Evolutionary conservation across 2,329 filamentous ascomycete genomes (phyloP).

Genomic region (Trichoderma cornu-damae): DNA sequence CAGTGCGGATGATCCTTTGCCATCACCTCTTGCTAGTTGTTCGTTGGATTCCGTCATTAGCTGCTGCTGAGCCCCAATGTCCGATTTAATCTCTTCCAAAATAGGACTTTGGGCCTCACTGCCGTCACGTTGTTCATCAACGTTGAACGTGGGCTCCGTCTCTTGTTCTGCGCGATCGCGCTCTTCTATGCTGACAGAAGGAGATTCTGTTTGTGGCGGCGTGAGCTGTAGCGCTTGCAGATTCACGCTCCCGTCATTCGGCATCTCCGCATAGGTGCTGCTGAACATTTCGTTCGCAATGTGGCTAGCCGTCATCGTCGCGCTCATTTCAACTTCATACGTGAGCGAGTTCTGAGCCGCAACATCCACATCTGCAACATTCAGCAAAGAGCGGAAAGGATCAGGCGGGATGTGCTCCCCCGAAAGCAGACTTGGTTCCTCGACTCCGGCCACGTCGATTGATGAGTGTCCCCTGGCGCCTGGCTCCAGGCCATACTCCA

Average conservation of each 20-base stretch:
- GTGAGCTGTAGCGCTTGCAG: background rate
- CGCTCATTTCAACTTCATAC: background rate
- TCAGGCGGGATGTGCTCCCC: background rate
- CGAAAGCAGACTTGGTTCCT: background rate
- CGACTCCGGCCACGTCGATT: background rate
- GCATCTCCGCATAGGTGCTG: background rate
- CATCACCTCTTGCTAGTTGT: background rate
- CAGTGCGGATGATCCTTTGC: background rate
- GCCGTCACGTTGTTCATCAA: background rate
- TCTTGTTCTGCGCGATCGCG: background rate
- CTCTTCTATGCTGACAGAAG: background rate
- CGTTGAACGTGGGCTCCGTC: background rate
- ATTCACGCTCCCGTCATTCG: background rate
- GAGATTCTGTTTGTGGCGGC: conserved; percentile 1
- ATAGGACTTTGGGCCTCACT: background rate
- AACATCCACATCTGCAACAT: background rate
- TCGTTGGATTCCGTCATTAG: background rate
- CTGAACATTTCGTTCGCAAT: background rate
- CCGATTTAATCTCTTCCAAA: background rate
- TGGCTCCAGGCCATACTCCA: background rate
- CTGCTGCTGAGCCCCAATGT: background rate
- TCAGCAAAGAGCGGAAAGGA: background rate
- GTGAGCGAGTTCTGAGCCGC: background rate
- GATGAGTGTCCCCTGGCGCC: background rate
- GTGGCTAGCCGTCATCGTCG: background rate